phyloP scores from a whole-genome alignment of 192 early-diverging fungal genomes.

The Entomortierella parvispora region DNA sequence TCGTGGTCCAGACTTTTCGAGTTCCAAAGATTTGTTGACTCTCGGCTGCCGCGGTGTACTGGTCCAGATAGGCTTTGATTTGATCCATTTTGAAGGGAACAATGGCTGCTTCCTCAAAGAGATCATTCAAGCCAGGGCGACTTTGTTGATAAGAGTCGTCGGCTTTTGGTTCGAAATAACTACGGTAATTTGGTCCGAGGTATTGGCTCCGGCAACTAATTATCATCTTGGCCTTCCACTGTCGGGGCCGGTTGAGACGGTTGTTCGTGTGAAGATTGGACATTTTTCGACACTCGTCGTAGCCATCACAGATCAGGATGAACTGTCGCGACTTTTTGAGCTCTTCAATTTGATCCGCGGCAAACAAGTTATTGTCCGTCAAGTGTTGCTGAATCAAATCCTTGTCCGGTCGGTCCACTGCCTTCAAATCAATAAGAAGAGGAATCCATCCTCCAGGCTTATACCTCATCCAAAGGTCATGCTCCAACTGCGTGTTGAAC shows the following conservation, averaged over 20 bases:
- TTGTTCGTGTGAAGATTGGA: conserved; percentile 1
- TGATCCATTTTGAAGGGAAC: background rate
- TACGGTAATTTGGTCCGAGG: background rate
- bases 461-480: background rate
- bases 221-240: conserved; percentile 6
- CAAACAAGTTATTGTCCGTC: background rate
- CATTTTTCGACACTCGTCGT: background rate
- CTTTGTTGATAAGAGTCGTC: background rate
- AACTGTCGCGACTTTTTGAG: background rate
- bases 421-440: background rate
- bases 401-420: background rate
- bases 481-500: background rate
- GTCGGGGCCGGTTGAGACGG: background rate
- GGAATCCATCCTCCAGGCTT: background rate
- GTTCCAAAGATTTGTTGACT: background rate
- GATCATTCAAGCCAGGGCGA: no score
- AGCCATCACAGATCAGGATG: background rate
- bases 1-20: background rate
- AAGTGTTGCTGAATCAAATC: background rate
- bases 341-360: background rate
- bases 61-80: background rate
- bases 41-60: background rate
- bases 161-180: background rate
- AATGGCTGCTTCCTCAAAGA: conserved; percentile 7
- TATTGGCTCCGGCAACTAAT: conserved; percentile 4